phyloP scores from a whole-genome alignment of 768 basidiomycete species.

The Gyrodon lividus region DNA sequence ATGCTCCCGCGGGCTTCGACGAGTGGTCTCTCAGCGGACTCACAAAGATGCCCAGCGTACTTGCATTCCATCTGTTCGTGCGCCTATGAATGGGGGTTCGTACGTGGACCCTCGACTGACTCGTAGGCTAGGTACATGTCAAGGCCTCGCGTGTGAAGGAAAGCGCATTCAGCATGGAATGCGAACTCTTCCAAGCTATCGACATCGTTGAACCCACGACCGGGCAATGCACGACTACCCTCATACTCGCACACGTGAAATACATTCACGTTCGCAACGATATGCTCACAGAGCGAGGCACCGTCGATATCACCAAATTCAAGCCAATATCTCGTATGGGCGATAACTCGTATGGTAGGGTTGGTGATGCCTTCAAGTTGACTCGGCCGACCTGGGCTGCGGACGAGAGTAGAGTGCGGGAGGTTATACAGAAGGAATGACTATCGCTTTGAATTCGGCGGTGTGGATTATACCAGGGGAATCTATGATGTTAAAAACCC shows the following conservation, averaged over 20 bases:
- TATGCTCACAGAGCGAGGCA: conserved; percentile 33
- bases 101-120: not conserved
- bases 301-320: conserved; percentile 36
- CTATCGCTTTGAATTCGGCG: too few relatives aligned
- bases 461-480: too few relatives aligned
- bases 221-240: conserved; percentile 24
- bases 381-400: conserved; percentile 13
- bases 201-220: conserved; percentile 34
- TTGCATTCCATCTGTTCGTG: too few relatives aligned
- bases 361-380: conserved; percentile 23
- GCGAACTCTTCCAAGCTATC: conserved; percentile 36
- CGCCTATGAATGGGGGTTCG: too few relatives aligned
- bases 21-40: conserved; percentile 42
- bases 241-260: conserved; percentile 40
- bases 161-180: conserved; percentile 49
- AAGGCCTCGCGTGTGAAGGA: conserved; percentile 42
- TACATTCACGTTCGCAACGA: conserved; percentile 43
- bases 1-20: conserved; percentile 36
- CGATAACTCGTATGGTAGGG: conserved; percentile 35
- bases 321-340: conserved; percentile 37
- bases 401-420: too few relatives aligned
- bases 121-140: conserved; percentile 28
- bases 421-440: too few relatives aligned
- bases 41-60: conserved; percentile 14
- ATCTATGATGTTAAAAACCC: too few relatives aligned